These are phyloP conservation scores for Linnemannia zychae DNA, from an alignment of 192 early-diverging fungal genomes.

Conservation along the genomic window DNA sequence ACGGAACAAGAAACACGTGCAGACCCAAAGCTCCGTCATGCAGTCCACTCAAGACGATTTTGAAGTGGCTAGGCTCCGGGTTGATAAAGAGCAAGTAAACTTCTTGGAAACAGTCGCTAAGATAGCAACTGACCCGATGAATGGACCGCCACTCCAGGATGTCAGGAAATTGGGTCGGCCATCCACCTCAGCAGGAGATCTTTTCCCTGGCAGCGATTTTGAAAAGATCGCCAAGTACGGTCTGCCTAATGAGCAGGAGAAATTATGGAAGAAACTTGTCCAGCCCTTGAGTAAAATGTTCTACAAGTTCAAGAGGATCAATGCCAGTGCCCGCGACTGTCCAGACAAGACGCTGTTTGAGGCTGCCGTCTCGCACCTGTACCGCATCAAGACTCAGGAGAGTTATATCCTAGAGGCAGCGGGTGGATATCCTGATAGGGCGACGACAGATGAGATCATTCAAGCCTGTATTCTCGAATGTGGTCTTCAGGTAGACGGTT, in stretches of 20 bases:
- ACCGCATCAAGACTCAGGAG: constrained; percentile 24
- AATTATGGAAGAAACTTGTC: constrained; percentile 20
- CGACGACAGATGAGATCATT: constrained; percentile 13
- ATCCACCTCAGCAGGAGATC: neutral
- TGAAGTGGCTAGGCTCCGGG: neutral
- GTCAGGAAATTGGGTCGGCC: constrained; percentile 12
- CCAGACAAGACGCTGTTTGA: constrained; percentile 45
- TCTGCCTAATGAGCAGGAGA: constrained; percentile 20
- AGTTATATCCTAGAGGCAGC: neutral
- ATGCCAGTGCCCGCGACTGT: constrained; percentile 5
- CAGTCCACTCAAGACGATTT: neutral
- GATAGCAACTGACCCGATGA: neutral
- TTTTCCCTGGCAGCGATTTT: constrained; percentile 16
- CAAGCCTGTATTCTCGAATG: constrained; percentile 47
- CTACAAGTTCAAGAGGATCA: neutral
- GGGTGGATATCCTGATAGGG: neutral
- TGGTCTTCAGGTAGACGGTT: constrained; percentile 40
- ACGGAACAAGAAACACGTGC: constrained; percentile 32
- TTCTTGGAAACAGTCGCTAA: constrained; percentile 9
- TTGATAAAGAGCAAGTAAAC: neutral
- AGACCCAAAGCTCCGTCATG: constrained; percentile 6
- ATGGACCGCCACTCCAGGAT: neutral
- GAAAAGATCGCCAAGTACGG: neutral
- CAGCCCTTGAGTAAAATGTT: neutral
- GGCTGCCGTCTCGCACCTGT: constrained; percentile 40